Base-by-base conservation (phyloP, 345 rosid species). In the Arabis alpina region DNA sequence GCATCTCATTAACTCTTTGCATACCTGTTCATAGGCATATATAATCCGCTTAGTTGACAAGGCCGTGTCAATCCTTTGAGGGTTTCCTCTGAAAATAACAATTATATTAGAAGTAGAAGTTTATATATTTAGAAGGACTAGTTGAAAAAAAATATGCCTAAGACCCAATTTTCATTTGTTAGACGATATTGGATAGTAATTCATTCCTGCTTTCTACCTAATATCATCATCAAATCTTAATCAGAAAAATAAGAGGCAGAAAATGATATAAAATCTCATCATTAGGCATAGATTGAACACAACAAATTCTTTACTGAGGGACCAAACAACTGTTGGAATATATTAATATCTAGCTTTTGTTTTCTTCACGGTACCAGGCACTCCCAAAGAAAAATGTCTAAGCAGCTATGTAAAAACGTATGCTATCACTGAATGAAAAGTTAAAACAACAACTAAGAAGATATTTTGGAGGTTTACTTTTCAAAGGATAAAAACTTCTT, bases 11-110 rank as follows among this genome's bases (percentile, higher is more conserved):
- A 51, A 42, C 55, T 48, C 68, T 40, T 24, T 3, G 52, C 45
- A 44, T 83, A 93, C 98, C 97, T 93, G 98, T 81, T 93, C 96
- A 59, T 93, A 89, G 62, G 89, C 87, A 79, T 87, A 87, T 78
- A 84, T 80, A 70, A 91, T 86, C 53, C 96, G 84, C 85, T 93
- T 93, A 71, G 85, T 87, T 72, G 96, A 83, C 62, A 82, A 81
- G 30, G 79, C 73, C 49, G 82, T 64, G 71, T 93, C 98, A 80
- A 93, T 86, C 78, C 99, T 85, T 82, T 93, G 99, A 63, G 97
- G 97, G 76, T 93, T 93, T 77, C 87, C 90, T 77, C 97, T 93
- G 83, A 70, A 82, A 81, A 28, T 76, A 27, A 72, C 27, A 71
- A 14, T 64, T 12, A 42, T 63, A 58, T 43, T n/a, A 30, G 48